phyloP scores from a whole-genome alignment of 176 grass and related monocot species.

The Triticum aestivum region IWGSC_CS_RefSeq_v2.1 NC_057806.1:610649909-610650408 shows the following conservation, averaged over 20 bases:
- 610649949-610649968: too few species aligned
- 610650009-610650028: neutral
- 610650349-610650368: slow-evolving; percentile 33
- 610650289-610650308: slow-evolving; percentile 54
- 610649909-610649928: too few species aligned
- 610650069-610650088: neutral
- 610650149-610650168: neutral
- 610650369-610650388: slow-evolving; percentile 36
- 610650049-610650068: neutral
- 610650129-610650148: neutral
- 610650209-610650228: neutral
- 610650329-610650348: slow-evolving; percentile 1
- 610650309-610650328: slow-evolving; percentile 65
- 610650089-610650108: neutral
- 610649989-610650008: neutral
- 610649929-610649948: too few species aligned
- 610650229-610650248: too few species aligned
- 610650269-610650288: slow-evolving; percentile 46
- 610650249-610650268: neutral
- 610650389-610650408: slow-evolving; percentile 52
- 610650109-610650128: neutral
- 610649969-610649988: neutral
- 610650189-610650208: slow-evolving; percentile 8
- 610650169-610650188: neutral
- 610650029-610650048: neutral